Percentiles rank a stretch among this genome's conserved stretches.
Evolutionary conservation across 441 rosid genomes (phyloP).

Genomic region (Syzygium syzygioides): DNA sequence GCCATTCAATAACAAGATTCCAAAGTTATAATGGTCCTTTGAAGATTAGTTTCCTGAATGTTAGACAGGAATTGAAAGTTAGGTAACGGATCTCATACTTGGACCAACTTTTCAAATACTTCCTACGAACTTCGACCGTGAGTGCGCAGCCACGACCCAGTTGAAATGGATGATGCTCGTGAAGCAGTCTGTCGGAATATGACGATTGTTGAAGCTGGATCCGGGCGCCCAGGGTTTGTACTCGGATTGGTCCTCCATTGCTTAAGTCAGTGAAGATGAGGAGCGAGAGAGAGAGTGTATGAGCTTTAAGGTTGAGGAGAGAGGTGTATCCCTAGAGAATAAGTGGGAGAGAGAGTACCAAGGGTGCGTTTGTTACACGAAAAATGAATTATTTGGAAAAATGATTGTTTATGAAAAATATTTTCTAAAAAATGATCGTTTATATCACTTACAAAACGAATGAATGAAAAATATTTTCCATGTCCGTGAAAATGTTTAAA

Average conservation of each 20-base stretch:
- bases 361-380: no score
- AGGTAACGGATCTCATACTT: neutral
- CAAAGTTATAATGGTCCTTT: neutral
- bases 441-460: no score
- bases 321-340: neutral
- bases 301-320: neutral
- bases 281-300: neutral
- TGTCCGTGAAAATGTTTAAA: no score
- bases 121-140: fast-evolving
- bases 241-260: neutral
- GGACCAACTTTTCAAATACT: fast-evolving
- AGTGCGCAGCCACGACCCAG: neutral
- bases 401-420: no score
- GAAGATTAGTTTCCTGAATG: neutral
- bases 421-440: no score
- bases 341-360: neutral
- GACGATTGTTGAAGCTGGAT: neutral
- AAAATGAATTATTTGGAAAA: no score
- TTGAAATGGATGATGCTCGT: neutral
- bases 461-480: no score
- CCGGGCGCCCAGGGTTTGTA: neutral
- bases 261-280: neutral
- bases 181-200: neutral
- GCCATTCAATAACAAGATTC: neutral
- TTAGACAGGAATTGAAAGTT: neutral